These are phyloP conservation scores for Neophaeococcomyces aloes DNA, from an alignment of 2,329 filamentous ascomycete species.

Conservation along the genomic window DNA sequence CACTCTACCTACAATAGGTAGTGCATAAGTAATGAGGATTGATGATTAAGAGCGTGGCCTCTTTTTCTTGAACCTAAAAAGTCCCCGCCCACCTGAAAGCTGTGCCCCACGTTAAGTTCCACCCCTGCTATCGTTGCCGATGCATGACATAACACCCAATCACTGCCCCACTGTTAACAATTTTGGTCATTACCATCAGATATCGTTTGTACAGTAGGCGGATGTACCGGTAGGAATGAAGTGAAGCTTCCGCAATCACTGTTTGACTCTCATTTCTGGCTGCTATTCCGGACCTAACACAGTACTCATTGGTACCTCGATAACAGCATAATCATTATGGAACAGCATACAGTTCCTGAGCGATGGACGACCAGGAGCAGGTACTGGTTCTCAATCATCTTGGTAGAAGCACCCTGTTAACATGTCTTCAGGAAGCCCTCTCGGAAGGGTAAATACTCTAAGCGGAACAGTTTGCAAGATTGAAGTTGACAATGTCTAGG, in stretches of 20 bases:
- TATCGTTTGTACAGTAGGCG: background rate
- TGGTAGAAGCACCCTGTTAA: background rate
- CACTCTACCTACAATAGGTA: no score
- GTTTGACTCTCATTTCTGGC: no score
- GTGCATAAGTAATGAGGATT: no score
- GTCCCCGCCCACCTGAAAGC: background rate
- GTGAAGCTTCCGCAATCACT: no score
- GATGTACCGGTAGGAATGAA: background rate
- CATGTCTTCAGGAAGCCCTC: constrained; percentile 45
- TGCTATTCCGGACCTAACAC: no score
- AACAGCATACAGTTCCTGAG: constrained; percentile 5
- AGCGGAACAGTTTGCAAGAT: background rate
- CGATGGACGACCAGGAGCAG: constrained; percentile 8
- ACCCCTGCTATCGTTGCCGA: background rate
- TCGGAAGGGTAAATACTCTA: constrained; percentile 57
- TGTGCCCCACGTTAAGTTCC: background rate
- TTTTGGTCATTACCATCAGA: background rate
- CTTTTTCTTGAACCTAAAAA: no score
- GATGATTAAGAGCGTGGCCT: no score
- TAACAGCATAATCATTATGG: no score
- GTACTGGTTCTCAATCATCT: background rate
- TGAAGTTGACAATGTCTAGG: constrained; percentile 40
- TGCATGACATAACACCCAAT: background rate
- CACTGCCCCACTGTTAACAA: constrained; percentile 1
- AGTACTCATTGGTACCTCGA: no score